Evolutionary conservation across 2,329 filamentous ascomycete genomes (phyloP).

Genomic region (Trichoderma sp.): DNA sequence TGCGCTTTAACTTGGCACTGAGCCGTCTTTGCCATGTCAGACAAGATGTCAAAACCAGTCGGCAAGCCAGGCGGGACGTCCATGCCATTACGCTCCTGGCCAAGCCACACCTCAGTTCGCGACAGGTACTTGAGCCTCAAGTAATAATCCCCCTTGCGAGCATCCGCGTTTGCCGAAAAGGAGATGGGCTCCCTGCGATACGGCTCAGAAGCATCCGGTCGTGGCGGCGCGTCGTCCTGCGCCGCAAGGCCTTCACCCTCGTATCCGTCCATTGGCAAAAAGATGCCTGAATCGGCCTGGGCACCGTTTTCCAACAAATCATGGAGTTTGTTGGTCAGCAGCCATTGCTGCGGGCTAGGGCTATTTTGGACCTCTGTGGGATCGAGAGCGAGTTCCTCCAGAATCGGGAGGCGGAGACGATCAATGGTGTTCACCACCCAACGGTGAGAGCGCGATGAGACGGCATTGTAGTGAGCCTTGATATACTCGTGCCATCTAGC

Average conservation of each 20-base stretch:
- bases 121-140: constrained; percentile 19
- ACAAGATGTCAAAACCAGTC: constrained; percentile 2
- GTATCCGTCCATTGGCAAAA: constrained; percentile 31
- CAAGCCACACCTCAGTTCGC: neutral
- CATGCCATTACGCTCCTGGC: neutral
- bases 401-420: constrained; percentile 22
- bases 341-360: constrained; percentile 12
- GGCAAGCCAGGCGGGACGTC: neutral
- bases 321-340: constrained; percentile 26
- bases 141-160: constrained; percentile 19
- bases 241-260: constrained; percentile 23
- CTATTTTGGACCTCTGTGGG: neutral
- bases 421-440: constrained; percentile 29
- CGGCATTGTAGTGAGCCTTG: constrained; percentile 23
- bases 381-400: neutral
- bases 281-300: constrained; percentile 27
- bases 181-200: constrained; percentile 19
- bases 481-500: constrained; percentile 29
- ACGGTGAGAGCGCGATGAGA: constrained; percentile 24
- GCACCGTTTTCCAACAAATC: constrained; percentile 25
- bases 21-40: neutral
- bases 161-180: constrained; percentile 14
- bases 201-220: neutral
- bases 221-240: constrained; percentile 17
- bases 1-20: constrained; percentile 2